Evolutionary conservation across 768 basidiomycete species (phyloP).

Genomic region (Suillus weaverae): DNA sequence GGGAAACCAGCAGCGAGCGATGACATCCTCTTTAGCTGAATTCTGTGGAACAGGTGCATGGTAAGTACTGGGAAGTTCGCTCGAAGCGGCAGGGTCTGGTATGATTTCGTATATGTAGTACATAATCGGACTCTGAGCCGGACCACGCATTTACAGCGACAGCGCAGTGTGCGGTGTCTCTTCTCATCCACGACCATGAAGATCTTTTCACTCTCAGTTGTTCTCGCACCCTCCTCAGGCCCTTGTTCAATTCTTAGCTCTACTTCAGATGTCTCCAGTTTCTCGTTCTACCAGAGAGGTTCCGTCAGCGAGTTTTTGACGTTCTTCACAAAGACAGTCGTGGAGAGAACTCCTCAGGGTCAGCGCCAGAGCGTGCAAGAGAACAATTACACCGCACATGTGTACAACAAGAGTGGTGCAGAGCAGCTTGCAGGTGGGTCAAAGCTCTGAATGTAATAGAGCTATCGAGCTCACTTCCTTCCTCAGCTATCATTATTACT

Average conservation of each 20-base stretch:
- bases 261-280: conserved; percentile 82
- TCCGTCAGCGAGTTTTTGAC: conserved; percentile 89
- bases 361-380: conserved; percentile 94
- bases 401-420: conserved; percentile 86
- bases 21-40: background rate
- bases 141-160: background rate
- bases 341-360: conserved; percentile 81
- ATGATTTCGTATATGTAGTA: conserved; percentile 1
- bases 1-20: conserved; percentile 20
- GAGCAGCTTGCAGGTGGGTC: conserved; percentile 79
- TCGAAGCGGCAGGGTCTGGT: background rate
- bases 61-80: background rate
- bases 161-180: background rate
- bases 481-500: conserved; percentile 83
- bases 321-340: conserved; percentile 92
- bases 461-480: conserved; percentile 10
- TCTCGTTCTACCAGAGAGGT: conserved; percentile 91
- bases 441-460: background rate
- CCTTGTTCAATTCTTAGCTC: conserved; percentile 62
- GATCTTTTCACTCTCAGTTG: conserved; percentile 77
- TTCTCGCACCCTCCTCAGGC: conserved; percentile 65
- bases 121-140: conserved; percentile 2
- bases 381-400: conserved; percentile 90
- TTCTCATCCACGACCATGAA: conserved; percentile 58
- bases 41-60: background rate